phyloP scores from a whole-genome alignment of 768 basidiomycete species.

The Piloderma croceum region DNA sequence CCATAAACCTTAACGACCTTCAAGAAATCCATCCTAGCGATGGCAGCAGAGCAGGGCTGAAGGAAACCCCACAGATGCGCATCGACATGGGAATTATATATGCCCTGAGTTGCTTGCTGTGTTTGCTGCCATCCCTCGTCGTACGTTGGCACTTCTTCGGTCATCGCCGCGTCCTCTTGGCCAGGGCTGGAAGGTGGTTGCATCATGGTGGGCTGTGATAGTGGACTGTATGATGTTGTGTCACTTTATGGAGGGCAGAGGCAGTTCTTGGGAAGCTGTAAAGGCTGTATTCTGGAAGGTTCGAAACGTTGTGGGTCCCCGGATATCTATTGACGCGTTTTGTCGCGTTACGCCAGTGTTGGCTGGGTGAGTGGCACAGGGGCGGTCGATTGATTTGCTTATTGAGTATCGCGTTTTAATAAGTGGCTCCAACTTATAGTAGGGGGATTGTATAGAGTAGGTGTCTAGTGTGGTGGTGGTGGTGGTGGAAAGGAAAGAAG shows the following conservation, averaged over 20 bases:
- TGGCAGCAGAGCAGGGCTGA: slow-evolving; percentile 50
- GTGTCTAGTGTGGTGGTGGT: too few species aligned
- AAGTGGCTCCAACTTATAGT: too few species aligned
- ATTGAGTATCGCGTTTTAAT: too few species aligned
- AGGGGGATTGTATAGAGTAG: too few species aligned
- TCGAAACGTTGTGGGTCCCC: too few species aligned
- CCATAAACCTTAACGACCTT: slow-evolving; percentile 34
- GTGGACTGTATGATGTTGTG: not conserved
- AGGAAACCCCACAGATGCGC: slow-evolving; percentile 64
- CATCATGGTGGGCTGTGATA: not conserved
- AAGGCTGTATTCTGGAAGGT: too few species aligned
- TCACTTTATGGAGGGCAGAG: not conserved
- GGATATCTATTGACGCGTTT: too few species aligned
- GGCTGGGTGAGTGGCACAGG: too few species aligned
- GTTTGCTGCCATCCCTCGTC: not conserved
- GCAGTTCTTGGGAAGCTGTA: not conserved
- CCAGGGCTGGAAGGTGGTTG: not conserved
- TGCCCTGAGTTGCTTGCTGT: not conserved
- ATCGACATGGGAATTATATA: not conserved
- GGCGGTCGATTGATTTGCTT: too few species aligned
- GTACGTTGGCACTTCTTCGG: not conserved
- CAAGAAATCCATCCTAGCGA: slow-evolving; percentile 59
- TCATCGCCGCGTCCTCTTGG: not conserved
- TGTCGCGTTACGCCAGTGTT: too few species aligned
- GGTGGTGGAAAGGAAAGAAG: too few species aligned